Percentiles rank a stretch among this genome's conserved stretches.
phyloP scores from a whole-genome alignment of 2,329 filamentous ascomycete genomes.

The Chaetomiaceae sp. region DNA sequence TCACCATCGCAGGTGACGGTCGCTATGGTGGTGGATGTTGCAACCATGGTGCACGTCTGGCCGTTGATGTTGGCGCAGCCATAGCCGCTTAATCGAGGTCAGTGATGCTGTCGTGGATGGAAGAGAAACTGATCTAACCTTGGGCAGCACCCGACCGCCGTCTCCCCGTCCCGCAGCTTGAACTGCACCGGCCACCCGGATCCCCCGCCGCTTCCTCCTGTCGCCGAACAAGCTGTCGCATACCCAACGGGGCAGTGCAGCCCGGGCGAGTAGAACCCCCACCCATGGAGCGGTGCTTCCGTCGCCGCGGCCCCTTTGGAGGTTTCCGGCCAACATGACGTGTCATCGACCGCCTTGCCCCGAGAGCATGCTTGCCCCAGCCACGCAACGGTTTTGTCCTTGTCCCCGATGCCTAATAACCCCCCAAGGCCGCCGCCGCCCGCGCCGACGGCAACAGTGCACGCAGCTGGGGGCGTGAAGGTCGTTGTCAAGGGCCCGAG shows the following conservation, averaged over 20 bases:
- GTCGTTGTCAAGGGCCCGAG: constrained; percentile 28
- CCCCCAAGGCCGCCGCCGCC: constrained; percentile 8
- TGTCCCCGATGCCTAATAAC: constrained; percentile 12
- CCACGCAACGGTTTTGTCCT: constrained; percentile 19
- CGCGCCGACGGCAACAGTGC: constrained; percentile 25
- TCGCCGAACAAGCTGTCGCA: constrained; percentile 27
- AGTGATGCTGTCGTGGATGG: background rate
- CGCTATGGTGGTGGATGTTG: constrained; percentile 23
- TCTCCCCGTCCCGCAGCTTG: constrained; percentile 24
- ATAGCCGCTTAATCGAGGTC: constrained; percentile 22
- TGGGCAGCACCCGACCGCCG: constrained; percentile 29
- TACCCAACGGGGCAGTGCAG: constrained; percentile 27
- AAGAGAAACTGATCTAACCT: constrained; percentile 18
- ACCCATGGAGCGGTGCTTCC: constrained; percentile 18
- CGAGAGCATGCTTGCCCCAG: constrained; percentile 23
- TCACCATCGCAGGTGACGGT: constrained; percentile 25
- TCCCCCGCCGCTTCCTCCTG: constrained; percentile 21
- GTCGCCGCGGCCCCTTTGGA: constrained; percentile 17
- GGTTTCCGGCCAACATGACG: constrained; percentile 26
- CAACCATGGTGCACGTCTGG: constrained; percentile 27
- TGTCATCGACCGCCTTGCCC: constrained; percentile 21
- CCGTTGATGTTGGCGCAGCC: constrained; percentile 27
- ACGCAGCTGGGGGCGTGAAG: constrained; percentile 27
- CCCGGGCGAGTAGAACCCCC: constrained; percentile 28
- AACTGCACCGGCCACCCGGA: constrained; percentile 28